phyloP scores from a whole-genome alignment of 2,329 filamentous ascomycete genomes.

The Cryphonectria naterciae region DNA sequence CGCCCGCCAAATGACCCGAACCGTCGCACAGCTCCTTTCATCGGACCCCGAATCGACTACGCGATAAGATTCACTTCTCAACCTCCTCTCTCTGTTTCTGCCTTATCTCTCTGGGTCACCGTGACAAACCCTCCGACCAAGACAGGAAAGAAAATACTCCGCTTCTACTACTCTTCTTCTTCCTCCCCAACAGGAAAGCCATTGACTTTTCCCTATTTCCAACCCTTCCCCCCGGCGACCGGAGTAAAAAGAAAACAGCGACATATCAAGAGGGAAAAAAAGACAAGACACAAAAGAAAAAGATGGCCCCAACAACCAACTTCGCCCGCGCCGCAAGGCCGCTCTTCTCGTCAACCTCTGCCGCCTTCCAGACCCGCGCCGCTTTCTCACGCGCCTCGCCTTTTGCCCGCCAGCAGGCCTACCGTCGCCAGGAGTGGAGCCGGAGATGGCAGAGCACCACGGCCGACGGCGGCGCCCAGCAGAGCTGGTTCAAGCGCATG shows the following conservation, averaged over 20 bases:
- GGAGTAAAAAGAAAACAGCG: background rate
- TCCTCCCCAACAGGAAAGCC: background rate
- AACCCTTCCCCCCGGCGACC: background rate
- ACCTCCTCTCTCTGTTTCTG: background rate
- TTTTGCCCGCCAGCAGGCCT: conserved; percentile 42
- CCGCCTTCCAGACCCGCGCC: conserved; percentile 57
- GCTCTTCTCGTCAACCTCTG: conserved; percentile 58
- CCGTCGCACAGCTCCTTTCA: conserved; percentile 18
- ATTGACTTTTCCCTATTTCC: background rate
- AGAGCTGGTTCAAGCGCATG: conserved; percentile 73
- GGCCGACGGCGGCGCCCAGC: conserved; percentile 35
- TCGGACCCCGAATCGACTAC: conserved; percentile 25
- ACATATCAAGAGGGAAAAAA: conserved; percentile 1
- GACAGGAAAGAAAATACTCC: background rate
- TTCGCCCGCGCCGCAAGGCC: conserved; percentile 61
- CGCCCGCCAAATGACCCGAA: background rate
- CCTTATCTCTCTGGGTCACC: background rate
- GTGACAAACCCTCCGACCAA: background rate
- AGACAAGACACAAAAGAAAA: background rate
- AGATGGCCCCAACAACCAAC: conserved; percentile 43
- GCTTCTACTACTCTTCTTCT: background rate
- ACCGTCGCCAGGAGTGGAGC: conserved; percentile 49
- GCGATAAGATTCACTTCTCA: conserved; percentile 7
- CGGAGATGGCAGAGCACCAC: conserved; percentile 75
- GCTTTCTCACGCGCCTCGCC: conserved; percentile 51